Conservation (phyloP, 768 basidiomycete species). For the Thelephora ganbajun region DNA sequence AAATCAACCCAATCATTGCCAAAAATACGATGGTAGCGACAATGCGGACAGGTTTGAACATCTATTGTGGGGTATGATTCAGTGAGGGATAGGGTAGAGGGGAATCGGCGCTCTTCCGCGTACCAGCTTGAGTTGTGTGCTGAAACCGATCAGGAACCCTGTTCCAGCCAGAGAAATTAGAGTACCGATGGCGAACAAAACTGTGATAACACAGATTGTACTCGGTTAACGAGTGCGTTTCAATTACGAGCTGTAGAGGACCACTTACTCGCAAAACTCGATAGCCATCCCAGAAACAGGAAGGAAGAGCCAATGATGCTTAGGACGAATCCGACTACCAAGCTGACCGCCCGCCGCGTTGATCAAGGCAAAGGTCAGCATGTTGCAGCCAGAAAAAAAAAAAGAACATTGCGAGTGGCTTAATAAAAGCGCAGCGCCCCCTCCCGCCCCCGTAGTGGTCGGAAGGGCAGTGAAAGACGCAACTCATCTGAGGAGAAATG, state of each 20-base stretch:
- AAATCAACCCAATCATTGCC: slow-evolving; percentile 67
- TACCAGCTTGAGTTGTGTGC: slow-evolving; percentile 71
- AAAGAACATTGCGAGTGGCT: neutral
- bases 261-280: slow-evolving; percentile 61
- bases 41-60: slow-evolving; percentile 90
- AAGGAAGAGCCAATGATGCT: slow-evolving; percentile 71
- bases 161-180: slow-evolving; percentile 76
- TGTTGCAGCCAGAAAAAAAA: no score
- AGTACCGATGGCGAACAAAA: slow-evolving; percentile 72
- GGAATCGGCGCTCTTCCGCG: slow-evolving; percentile 10
- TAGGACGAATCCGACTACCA: slow-evolving; percentile 60
- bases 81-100: neutral
- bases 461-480: neutral
- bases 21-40: slow-evolving; percentile 71
- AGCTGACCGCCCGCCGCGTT: slow-evolving; percentile 25
- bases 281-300: slow-evolving; percentile 55
- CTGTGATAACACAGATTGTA: slow-evolving; percentile 22
- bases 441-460: neutral
- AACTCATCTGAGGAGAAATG: neutral
- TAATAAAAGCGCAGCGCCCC: neutral
- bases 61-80: slow-evolving; percentile 27
- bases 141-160: slow-evolving; percentile 84
- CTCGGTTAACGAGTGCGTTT: neutral
- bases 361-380: neutral
- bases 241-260: slow-evolving; percentile 1